phyloP scores from a whole-genome alignment of 1,284 basidiomycete species.

The Takashimella tepidaria region DNA sequence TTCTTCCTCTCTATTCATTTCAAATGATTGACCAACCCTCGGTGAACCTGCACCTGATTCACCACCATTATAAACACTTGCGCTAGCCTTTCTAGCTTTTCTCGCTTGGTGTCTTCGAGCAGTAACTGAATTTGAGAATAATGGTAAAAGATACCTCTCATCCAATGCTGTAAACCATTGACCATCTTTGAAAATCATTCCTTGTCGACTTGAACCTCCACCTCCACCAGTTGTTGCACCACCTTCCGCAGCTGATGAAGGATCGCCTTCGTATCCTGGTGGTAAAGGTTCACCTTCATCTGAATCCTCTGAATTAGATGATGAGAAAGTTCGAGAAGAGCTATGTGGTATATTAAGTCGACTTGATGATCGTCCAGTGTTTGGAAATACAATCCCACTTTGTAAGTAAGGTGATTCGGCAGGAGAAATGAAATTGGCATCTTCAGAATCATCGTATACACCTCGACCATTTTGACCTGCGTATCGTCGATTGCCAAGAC shows the following conservation, averaged over 20 bases:
- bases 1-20: conserved; percentile 28
- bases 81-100: conserved; percentile 51
- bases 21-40: conserved; percentile 24
- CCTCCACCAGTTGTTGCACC: conserved; percentile 7
- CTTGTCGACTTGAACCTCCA: conserved; percentile 21
- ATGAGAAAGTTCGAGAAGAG: conserved; percentile 38
- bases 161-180: conserved; percentile 97
- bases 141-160: conserved; percentile 86
- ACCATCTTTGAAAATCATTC: conserved; percentile 53
- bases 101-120: conserved; percentile 80
- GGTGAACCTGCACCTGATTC: conserved; percentile 29
- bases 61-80: conserved; percentile 26
- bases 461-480: conserved; percentile 41
- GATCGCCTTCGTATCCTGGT: conserved; percentile 50
- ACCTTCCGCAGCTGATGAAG: conserved; percentile 10
- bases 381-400: neutral
- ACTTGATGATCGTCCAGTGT: neutral
- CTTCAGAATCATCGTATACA: conserved; percentile 33
- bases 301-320: conserved; percentile 54
- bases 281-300: conserved; percentile 71
- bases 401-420: conserved; percentile 31
- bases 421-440: conserved; percentile 15
- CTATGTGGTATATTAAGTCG: conserved; percentile 3
- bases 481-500: conserved; percentile 38
- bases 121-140: conserved; percentile 92